These are phyloP conservation scores for Fraxinus paxiana DNA, from an alignment of 305 asterid species.

Conservation along the genomic window DNA sequence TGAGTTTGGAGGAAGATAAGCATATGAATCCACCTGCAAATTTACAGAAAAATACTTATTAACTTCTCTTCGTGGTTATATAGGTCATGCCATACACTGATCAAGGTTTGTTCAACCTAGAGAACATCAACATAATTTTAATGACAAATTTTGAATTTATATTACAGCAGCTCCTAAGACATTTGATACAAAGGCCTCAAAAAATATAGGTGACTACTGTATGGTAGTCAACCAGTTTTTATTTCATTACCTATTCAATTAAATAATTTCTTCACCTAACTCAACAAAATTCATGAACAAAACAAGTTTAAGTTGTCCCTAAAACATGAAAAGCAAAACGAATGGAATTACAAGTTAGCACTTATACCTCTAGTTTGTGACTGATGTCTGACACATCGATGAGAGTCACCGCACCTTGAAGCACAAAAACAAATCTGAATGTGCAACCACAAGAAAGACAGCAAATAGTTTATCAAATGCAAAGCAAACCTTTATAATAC, in stretches of 20 bases:
- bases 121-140: background rate
- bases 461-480: background rate
- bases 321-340: background rate
- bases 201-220: background rate
- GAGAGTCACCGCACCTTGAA: slow-evolving; percentile 67
- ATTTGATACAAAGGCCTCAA: background rate
- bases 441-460: slow-evolving; percentile 20
- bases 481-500: slow-evolving; percentile 7
- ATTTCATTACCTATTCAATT: background rate
- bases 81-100: background rate
- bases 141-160: background rate
- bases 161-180: slow-evolving; percentile 9
- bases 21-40: slow-evolving; percentile 85
- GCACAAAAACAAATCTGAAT: slow-evolving; percentile 71
- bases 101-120: background rate
- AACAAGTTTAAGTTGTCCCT: background rate
- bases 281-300: background rate
- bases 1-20: slow-evolving; percentile 82
- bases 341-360: background rate
- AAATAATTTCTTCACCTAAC: background rate
- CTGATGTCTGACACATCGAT: slow-evolving; percentile 37
- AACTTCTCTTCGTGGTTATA: slow-evolving; percentile 6
- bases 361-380: slow-evolving; percentile 54
- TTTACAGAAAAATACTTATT: background rate
- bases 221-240: background rate